Base-by-base conservation (phyloP, 1,284 basidiomycete species). In the Trametes polyzona region DNA sequence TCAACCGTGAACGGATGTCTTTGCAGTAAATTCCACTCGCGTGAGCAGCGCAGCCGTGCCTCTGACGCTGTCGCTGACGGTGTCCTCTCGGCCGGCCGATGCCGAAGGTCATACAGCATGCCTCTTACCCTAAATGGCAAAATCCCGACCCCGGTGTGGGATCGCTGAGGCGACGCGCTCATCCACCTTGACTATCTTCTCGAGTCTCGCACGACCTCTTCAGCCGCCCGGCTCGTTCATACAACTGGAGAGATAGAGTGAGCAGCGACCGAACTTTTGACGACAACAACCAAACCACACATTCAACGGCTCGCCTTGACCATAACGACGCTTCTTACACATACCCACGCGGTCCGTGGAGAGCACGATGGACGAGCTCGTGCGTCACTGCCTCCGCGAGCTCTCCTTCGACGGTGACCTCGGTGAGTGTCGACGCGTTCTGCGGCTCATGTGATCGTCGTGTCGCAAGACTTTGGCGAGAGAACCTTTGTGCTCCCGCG, bases 361-460 rank as follows among this genome's bases (percentile, higher is more conserved):
- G n/a, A n/a, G n/a, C n/a, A n/a, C n/a, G 4, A 90, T 92, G 84
- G 91, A 92, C 71, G 84, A 90, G 63, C 83, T 93, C 52, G 73
- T 93, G 36, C 83, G 84, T 60, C 83, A 90, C 67, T 87, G 87
- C 69, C 77, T 92, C 35, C 83, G 87, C 52, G 88, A 93, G 71
- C 78, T 93, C 21, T 83, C 90, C 8, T 92, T 91, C 69, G 90
- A 93, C 61, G 90, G 91, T n/a, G 90, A 92, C 68, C 77, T 87
- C 30, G 88, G 88, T 89, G 67, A 75, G 84, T 77, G 30, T n/a
- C n/a, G 53, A 47, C 42, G 47, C 46, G 44, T 48, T 52, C 41
- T 47, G 63, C 35, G 16, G 52, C 59, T 27, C 59, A 59, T 65
- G 47, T 62, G 41, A 52, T 59, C 57, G 55, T 29, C 53, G 47